phyloP scores from a whole-genome alignment of 1,284 basidiomycete genomes.

The Baeospora myosura region DNA sequence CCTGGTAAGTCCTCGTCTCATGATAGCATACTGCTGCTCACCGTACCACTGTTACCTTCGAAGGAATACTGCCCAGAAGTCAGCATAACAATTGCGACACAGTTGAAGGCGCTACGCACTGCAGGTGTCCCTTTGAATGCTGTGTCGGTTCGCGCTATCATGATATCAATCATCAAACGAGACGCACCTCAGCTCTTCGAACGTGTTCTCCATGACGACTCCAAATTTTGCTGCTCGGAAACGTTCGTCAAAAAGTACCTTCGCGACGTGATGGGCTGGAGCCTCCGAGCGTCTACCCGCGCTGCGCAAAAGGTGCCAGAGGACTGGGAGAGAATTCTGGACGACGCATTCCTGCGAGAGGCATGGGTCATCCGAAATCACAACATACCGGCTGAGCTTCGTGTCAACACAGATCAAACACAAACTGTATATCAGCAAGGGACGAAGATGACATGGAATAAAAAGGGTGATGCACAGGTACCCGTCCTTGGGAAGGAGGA shows the following conservation, averaged over 20 bases:
- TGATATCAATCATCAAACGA: not conserved
- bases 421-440: constrained; percentile 18
- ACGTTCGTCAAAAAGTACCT: constrained; percentile 15
- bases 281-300: constrained; percentile 7
- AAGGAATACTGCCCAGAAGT: not conserved
- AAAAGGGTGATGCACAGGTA: constrained; percentile 22
- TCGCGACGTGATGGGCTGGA: constrained; percentile 13
- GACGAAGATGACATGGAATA: constrained; percentile 17
- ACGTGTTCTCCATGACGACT: not conserved
- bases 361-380: constrained; percentile 16
- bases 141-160: not conserved
- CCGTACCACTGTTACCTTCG: not conserved
- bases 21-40: not conserved
- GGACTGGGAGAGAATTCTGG: constrained; percentile 13
- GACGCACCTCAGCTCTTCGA: not conserved
- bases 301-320: constrained; percentile 21
- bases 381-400: constrained; percentile 14
- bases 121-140: not conserved
- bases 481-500: constrained; percentile 22
- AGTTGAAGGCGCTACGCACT: not conserved
- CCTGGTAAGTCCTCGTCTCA: constrained; percentile 8
- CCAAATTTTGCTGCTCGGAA: constrained; percentile 7
- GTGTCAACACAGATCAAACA: constrained; percentile 26
- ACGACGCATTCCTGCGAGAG: constrained; percentile 15
- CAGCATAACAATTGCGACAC: not conserved